Evolutionary conservation across 768 basidiomycete genomes (phyloP).

Genomic region (Kwoniella newhampshirensis): DNA sequence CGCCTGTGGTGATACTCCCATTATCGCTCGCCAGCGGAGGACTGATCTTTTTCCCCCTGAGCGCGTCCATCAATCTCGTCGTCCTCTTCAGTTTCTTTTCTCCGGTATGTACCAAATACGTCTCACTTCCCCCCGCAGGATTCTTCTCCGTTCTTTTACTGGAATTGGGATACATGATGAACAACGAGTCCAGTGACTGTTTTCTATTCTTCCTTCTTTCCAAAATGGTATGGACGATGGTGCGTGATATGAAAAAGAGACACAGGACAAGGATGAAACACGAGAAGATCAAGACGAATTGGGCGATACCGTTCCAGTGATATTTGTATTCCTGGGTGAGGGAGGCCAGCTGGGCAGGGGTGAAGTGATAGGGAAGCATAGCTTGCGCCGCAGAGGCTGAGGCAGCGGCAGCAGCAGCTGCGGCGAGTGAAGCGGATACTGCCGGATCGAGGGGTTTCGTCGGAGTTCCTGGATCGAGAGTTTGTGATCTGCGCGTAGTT

Average conservation of each 20-base stretch:
- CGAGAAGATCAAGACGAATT: conserved; percentile 29
- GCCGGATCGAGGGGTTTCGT: neutral
- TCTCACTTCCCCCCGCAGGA: conserved; percentile 2
- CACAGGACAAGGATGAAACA: conserved; percentile 4
- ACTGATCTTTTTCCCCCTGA: conserved; percentile 20
- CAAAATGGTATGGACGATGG: no score
- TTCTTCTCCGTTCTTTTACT: no score
- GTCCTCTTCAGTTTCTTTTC: conserved; percentile 5
- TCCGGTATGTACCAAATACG: neutral
- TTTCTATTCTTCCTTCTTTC: no score
- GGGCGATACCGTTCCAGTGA: conserved; percentile 27
- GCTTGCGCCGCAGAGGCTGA: neutral
- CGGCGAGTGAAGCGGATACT: neutral
- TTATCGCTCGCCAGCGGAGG: conserved; percentile 15
- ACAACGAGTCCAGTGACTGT: no score
- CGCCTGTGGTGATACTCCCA: neutral
- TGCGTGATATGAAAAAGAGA: no score
- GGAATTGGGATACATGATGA: no score
- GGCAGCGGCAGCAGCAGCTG: neutral
- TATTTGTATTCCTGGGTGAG: conserved; percentile 19
- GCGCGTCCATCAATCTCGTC: conserved; percentile 23
- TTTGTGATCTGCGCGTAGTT: no score
- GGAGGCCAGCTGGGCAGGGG: conserved; percentile 11
- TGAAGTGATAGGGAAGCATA: conserved; percentile 13
- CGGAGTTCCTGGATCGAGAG: neutral